A percentile compares a stretch with the other conserved stretches of the same genome.
phyloP scores from a whole-genome alignment of 768 basidiomycete genomes.

The Termitomyces heimii region DNA sequence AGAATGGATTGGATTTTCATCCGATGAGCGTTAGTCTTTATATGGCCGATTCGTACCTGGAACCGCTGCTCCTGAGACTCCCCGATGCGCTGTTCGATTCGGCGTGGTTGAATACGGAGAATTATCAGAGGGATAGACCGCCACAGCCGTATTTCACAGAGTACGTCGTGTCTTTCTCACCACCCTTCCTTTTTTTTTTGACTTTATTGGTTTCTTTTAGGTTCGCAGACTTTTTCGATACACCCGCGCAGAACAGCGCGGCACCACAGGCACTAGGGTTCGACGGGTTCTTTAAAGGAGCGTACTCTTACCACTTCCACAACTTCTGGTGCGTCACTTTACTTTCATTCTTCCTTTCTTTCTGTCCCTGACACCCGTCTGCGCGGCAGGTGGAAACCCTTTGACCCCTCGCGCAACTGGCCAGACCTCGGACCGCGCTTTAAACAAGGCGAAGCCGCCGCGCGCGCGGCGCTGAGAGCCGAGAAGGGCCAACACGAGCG shows the following conservation, averaged over 20 bases:
- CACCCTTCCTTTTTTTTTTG: too few relatives aligned
- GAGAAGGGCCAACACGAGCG: constrained; percentile 8
- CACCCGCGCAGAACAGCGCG: constrained; percentile 61
- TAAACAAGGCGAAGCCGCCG: constrained; percentile 62
- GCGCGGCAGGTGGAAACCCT: constrained; percentile 80
- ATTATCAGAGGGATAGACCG: constrained; percentile 84
- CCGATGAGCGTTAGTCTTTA: constrained; percentile 89
- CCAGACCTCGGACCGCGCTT: constrained; percentile 85
- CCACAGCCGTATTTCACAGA: constrained; percentile 89
- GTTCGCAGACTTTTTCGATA: constrained; percentile 80
- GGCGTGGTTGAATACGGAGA: constrained; percentile 91
- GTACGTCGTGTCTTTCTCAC: constrained; percentile 30
- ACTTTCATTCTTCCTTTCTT: background rate
- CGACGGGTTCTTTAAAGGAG: constrained; percentile 88
- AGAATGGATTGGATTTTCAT: constrained; percentile 91
- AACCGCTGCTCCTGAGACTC: constrained; percentile 68
- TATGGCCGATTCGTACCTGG: constrained; percentile 75
- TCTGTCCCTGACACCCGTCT: background rate
- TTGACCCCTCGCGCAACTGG: constrained; percentile 83
- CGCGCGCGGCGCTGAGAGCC: constrained; percentile 37
- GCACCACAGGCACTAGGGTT: constrained; percentile 83
- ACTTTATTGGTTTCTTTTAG: constrained; percentile 29
- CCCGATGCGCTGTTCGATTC: constrained; percentile 93
- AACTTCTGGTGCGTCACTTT: constrained; percentile 65
- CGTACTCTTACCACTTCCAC: constrained; percentile 93